phyloP scores from a whole-genome alignment of 2,329 filamentous ascomycete species.

The Phaeophleospora eucalypticola region DNA sequence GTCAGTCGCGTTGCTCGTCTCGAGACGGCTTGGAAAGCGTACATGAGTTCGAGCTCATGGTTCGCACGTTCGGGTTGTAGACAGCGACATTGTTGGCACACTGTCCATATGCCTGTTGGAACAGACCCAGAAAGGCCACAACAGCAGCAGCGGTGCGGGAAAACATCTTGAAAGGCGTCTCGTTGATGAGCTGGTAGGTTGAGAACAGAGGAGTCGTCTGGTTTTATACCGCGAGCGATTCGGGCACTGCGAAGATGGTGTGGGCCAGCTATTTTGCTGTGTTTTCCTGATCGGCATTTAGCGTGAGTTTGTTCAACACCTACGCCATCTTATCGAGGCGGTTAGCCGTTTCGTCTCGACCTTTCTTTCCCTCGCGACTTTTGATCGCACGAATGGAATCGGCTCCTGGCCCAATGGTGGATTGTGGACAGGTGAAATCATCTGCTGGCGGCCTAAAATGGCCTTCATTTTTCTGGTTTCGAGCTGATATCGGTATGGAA shows the following conservation, averaged over 20 bases:
- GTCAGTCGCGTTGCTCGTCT: not conserved
- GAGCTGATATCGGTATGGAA: too few species aligned
- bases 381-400: too few species aligned
- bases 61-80: slow-evolving; percentile 19
- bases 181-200: too few species aligned
- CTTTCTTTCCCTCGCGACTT: too few species aligned
- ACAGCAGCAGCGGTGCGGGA: not conserved
- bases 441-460: too few species aligned
- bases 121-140: slow-evolving; percentile 2
- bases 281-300: not conserved
- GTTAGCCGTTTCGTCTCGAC: too few species aligned
- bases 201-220: too few species aligned
- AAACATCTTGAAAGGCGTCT: not conserved
- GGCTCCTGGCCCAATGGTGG: too few species aligned
- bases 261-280: not conserved
- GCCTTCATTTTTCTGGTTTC: too few species aligned
- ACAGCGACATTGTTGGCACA: slow-evolving; percentile 22
- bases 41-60: slow-evolving; percentile 18
- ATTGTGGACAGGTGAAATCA: too few species aligned
- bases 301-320: not conserved
- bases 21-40: not conserved
- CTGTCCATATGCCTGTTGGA: slow-evolving; percentile 10
- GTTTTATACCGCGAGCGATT: too few species aligned
- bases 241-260: too few species aligned
- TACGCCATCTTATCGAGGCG: not conserved